These are phyloP conservation scores for Vitis amurensis DNA, from an alignment of 164 flowering plant species.

Conservation along the genomic window DNA sequence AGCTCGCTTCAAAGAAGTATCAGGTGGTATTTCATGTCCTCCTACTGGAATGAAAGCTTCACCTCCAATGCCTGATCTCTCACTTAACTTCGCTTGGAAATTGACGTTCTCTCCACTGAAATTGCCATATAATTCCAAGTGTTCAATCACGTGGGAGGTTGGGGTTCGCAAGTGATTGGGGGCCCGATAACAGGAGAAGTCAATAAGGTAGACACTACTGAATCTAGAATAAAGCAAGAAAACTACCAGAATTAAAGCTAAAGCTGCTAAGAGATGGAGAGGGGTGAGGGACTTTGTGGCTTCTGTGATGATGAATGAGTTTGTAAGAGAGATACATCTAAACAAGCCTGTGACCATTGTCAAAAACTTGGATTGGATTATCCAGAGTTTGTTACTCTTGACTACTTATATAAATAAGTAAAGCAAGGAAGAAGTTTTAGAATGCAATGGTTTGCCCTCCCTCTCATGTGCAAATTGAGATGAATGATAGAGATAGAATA, in stretches of 20 bases:
- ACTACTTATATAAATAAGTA: neutral
- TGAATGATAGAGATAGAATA: neutral
- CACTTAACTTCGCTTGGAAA: constrained; percentile 29
- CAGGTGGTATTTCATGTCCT: constrained; percentile 35
- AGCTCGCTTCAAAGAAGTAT: constrained; percentile 18
- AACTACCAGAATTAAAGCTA: constrained; percentile 6
- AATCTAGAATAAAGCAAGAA: constrained; percentile 20
- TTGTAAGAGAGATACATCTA: neutral
- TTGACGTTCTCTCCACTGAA: constrained; percentile 24
- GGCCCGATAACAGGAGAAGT: constrained; percentile 48
- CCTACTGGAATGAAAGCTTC: constrained; percentile 36
- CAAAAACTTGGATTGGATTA: constrained; percentile 3
- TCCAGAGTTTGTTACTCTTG: neutral
- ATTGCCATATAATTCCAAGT: constrained; percentile 2
- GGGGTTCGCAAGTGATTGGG: constrained; percentile 36
- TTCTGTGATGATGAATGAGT: neutral
- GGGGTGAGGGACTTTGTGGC: constrained; percentile 7
- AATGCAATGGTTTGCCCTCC: neutral
- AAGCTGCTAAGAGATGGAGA: constrained; percentile 18
- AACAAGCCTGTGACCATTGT: neutral
- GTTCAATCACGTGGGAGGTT: constrained; percentile 36
- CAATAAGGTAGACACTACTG: constrained; percentile 46
- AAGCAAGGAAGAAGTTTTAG: constrained; percentile 3
- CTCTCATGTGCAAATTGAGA: constrained; percentile 10
- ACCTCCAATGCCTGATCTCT: constrained; percentile 47